phyloP scores from a whole-genome alignment of 306 rosid genomes.

The Hippophae gyantsensis region DNA sequence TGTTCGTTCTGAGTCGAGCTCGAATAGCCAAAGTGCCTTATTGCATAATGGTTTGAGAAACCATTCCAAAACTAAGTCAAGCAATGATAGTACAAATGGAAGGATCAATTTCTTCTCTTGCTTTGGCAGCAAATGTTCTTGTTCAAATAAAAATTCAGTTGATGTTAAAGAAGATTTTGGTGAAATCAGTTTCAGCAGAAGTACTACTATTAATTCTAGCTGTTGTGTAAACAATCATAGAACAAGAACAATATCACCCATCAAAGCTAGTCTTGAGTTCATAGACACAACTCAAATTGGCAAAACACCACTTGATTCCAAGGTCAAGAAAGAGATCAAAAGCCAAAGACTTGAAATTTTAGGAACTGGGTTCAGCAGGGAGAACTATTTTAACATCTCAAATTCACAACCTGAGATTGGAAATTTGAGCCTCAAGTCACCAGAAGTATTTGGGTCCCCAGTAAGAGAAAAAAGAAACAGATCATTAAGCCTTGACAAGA shows the following conservation, averaged over 20 bases:
- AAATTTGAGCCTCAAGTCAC: constrained; percentile 34
- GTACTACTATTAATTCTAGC: background rate
- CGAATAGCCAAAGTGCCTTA: constrained; percentile 67
- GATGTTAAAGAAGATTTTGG: constrained; percentile 37
- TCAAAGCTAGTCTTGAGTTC: constrained; percentile 21
- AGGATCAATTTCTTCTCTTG: constrained; percentile 40
- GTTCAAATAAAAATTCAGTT: constrained; percentile 61
- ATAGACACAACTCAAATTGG: constrained; percentile 18
- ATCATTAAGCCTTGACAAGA: constrained; percentile 55
- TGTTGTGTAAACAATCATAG: constrained; percentile 18
- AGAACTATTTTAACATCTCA: constrained; percentile 27
- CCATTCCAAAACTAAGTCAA: constrained; percentile 10
- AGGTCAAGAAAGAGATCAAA: constrained; percentile 14
- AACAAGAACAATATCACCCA: constrained; percentile 22
- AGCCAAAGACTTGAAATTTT: constrained; percentile 23
- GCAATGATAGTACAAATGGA: constrained; percentile 13
- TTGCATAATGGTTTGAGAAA: constrained; percentile 26
- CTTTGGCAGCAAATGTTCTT: constrained; percentile 61
- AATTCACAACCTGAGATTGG: constrained; percentile 15
- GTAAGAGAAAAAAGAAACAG: constrained; percentile 33
- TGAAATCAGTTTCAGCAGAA: constrained; percentile 49
- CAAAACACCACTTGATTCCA: constrained; percentile 19
- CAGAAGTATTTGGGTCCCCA: constrained; percentile 74
- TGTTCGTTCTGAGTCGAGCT: constrained; percentile 61
- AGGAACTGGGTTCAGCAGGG: constrained; percentile 18